Percentiles rank a stretch among this genome's conserved stretches.
Conservation (phyloP, 225 moss, liverwort and hornwort genomes). For the Pseudoscleropodium purum region DNA sequence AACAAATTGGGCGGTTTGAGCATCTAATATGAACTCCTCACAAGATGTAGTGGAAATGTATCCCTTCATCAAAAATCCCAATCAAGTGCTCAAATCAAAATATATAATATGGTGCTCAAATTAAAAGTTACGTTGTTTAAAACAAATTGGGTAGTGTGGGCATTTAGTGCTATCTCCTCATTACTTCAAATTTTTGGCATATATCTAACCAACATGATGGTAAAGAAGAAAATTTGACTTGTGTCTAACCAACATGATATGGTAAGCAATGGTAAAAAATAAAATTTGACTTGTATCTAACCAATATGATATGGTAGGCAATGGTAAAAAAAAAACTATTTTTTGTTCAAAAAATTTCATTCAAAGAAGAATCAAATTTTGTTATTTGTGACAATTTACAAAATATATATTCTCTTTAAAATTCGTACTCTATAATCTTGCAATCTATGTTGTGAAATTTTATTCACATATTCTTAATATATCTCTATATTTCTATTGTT, state of each 20-base stretch:
- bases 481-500: background rate
- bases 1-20: background rate
- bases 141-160: fast-evolving
- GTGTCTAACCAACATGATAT: background rate
- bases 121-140: background rate
- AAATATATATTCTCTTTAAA: background rate
- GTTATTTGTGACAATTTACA: fast-evolving
- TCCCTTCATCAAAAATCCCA: background rate
- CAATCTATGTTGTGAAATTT: background rate
- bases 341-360: background rate
- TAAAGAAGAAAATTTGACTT: too few species aligned
- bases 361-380: background rate
- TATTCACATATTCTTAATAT: background rate
- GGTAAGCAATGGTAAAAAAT: background rate
- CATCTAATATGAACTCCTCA: too few species aligned
- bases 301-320: background rate
- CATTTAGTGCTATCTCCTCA: background rate
- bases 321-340: too few species aligned
- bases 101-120: fast-evolving
- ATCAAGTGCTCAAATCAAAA: too few species aligned
- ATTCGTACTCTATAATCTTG: background rate
- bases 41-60: background rate
- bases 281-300: too few species aligned
- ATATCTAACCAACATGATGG: background rate
- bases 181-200: background rate